Conservation (phyloP, 305 asterid species). For the Fraxinus albicans region DNA sequence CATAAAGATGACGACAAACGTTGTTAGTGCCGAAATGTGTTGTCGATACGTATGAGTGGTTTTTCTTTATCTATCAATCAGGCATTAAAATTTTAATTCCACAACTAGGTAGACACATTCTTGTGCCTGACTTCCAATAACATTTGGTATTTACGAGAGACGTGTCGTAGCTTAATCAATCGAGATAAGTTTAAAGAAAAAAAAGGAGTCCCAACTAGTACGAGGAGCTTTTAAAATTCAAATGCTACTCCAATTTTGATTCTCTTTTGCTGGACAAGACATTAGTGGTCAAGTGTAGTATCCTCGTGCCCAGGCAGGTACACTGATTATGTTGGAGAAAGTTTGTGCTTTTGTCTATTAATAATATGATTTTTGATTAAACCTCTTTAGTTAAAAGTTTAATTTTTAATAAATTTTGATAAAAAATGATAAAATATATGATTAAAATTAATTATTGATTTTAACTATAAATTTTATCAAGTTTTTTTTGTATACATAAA, state of each 20-base stretch:
- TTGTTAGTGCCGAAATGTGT: not conserved
- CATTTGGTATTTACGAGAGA: not conserved
- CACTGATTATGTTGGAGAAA: conserved; percentile 28
- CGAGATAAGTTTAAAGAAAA: not conserved
- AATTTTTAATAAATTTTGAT: too few relatives aligned
- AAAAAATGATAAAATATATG: too few relatives aligned
- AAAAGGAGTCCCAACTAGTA: not conserved
- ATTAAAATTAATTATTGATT: too few relatives aligned
- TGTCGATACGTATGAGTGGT: not conserved
- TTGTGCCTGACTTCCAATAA: not conserved
- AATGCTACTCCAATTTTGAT: not conserved
- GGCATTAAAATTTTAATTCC: not conserved
- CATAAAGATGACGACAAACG: not conserved
- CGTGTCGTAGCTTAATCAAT: conserved; percentile 8
- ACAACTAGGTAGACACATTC: conserved; percentile 15
- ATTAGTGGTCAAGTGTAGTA: conserved; percentile 25
- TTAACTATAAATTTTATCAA: too few relatives aligned
- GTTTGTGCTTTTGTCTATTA: conserved; percentile 7
- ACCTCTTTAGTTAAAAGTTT: too few relatives aligned
- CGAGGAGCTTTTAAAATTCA: not conserved
- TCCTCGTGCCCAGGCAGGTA: conserved; percentile 20
- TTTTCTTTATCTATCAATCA: not conserved
- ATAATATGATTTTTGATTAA: not conserved
- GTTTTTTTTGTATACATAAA: too few relatives aligned
- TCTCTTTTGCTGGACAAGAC: conserved; percentile 22